Conservation (phyloP, 768 basidiomycete genomes). For the Rhodosporidiobolus odoratus region DNA sequence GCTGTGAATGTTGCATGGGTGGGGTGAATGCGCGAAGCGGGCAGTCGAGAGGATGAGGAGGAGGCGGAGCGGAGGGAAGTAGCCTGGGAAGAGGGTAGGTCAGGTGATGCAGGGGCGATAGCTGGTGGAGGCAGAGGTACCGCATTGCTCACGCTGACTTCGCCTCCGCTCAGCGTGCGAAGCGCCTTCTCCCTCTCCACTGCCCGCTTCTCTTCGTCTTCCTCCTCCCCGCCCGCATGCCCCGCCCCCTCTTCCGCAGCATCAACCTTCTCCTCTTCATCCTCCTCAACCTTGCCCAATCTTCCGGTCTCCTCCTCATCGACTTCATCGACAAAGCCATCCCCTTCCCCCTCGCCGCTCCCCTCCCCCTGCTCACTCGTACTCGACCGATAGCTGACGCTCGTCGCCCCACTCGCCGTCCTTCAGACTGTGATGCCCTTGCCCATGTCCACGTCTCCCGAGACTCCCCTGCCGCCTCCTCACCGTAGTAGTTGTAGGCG, state of each 20-base stretch:
- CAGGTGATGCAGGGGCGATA: neutral
- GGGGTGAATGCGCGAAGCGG: neutral
- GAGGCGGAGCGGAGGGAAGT: slow-evolving; percentile 6
- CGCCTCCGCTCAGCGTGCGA: slow-evolving; percentile 17
- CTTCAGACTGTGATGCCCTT: slow-evolving; percentile 10
- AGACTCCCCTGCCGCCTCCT: slow-evolving; percentile 14
- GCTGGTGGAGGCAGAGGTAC: no score
- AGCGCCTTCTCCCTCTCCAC: neutral
- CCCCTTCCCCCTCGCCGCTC: slow-evolving; percentile 4
- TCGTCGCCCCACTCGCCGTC: slow-evolving; percentile 13
- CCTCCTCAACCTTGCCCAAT: slow-evolving; percentile 9
- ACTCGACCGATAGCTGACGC: slow-evolving; percentile 29
- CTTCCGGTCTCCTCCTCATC: slow-evolving; percentile 9
- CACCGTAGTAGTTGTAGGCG: slow-evolving; percentile 39
- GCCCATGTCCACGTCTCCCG: neutral
- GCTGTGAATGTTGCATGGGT: slow-evolving; percentile 36
- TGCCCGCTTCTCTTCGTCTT: neutral
- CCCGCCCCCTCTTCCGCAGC: neutral
- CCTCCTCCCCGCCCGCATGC: neutral
- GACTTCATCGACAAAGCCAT: neutral
- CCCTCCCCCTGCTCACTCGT: slow-evolving; percentile 15
- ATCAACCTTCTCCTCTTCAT: slow-evolving; percentile 11
- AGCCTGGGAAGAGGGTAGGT: slow-evolving; percentile 7
- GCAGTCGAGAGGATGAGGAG: neutral
- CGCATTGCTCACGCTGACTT: no score